These are phyloP conservation scores for Dalbergia cultrata DNA, from an alignment of 306 rosid genomes.

Conservation along the genomic window DNA sequence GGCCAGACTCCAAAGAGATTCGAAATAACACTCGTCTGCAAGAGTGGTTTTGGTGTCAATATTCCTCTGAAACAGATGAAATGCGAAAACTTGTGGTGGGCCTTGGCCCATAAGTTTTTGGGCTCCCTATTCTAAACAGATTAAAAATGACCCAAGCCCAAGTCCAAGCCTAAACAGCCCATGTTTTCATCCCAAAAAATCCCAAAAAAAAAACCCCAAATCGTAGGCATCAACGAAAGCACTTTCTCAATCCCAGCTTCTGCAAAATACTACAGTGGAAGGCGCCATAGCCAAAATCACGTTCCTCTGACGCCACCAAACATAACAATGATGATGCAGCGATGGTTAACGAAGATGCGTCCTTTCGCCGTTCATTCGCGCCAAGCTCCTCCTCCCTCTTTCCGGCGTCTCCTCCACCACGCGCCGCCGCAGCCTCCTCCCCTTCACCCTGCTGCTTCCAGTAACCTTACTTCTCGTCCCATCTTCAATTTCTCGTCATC, in stretches of 20 bases:
- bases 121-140: not conserved
- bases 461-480: conserved; percentile 48
- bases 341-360: conserved; percentile 68
- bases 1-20: no score
- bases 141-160: no score
- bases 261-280: not conserved
- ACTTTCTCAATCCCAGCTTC: not conserved
- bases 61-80: no score
- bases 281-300: conserved; percentile 35
- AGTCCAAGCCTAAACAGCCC: conserved; percentile 7
- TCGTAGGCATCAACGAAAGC: conserved; percentile 9
- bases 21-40: no score
- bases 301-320: conserved; percentile 40
- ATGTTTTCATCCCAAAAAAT: not conserved
- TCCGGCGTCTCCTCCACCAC: conserved; percentile 66
- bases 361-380: conserved; percentile 54
- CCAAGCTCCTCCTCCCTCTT: conserved; percentile 52
- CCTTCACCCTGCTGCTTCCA: conserved; percentile 56
- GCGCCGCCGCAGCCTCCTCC: conserved; percentile 50
- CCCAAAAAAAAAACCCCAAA: conserved; percentile 29
- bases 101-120: not conserved
- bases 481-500: conserved; percentile 54
- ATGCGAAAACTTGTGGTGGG: no score
- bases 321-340: conserved; percentile 56
- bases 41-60: no score